A percentile compares a stretch with the other conserved stretches of the same genome.
Evolutionary conservation across 1,284 basidiomycete genomes (phyloP).

Genomic region (Chondrostereum purpureum): DNA sequence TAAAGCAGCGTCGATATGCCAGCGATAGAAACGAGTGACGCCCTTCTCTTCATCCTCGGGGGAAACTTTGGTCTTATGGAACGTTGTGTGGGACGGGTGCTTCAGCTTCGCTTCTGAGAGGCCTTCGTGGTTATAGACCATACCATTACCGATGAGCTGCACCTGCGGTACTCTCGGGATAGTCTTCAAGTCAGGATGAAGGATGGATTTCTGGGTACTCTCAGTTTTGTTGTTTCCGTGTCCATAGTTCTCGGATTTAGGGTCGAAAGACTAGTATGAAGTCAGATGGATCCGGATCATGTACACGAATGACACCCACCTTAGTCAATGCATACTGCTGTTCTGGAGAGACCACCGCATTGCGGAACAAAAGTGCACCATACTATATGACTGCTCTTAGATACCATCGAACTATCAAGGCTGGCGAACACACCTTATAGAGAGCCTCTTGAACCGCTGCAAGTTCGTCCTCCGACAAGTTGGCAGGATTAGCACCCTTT

Average conservation of each 20-base stretch:
- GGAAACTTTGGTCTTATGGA: conserved; percentile 73
- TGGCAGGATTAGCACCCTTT: conserved; percentile 51
- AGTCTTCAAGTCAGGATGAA: conserved; percentile 82
- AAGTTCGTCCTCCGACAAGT: conserved; percentile 48
- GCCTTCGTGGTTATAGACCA: conserved; percentile 71
- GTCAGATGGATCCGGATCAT: too few species aligned
- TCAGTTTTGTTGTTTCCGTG: conserved; percentile 83
- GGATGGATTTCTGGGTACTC: conserved; percentile 64
- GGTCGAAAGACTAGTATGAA: conserved; percentile 80
- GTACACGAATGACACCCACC: conserved; percentile 39
- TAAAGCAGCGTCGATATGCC: conserved; percentile 93
- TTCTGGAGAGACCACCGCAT: conserved; percentile 66
- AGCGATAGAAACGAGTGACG: conserved; percentile 81
- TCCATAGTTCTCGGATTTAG: conserved; percentile 65
- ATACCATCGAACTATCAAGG: not conserved
- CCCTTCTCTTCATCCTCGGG: conserved; percentile 73
- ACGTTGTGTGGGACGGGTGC: conserved; percentile 83
- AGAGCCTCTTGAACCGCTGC: conserved; percentile 54
- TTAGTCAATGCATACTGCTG: conserved; percentile 78
- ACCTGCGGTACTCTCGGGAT: conserved; percentile 81
- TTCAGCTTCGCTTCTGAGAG: conserved; percentile 64
- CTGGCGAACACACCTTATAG: conserved; percentile 53
- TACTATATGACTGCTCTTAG: conserved; percentile 51
- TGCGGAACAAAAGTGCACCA: conserved; percentile 67
- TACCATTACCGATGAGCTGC: conserved; percentile 79